phyloP scores from a whole-genome alignment of 2,329 filamentous ascomycete species.

The Lasiodiplodia hormozganensis region DNA sequence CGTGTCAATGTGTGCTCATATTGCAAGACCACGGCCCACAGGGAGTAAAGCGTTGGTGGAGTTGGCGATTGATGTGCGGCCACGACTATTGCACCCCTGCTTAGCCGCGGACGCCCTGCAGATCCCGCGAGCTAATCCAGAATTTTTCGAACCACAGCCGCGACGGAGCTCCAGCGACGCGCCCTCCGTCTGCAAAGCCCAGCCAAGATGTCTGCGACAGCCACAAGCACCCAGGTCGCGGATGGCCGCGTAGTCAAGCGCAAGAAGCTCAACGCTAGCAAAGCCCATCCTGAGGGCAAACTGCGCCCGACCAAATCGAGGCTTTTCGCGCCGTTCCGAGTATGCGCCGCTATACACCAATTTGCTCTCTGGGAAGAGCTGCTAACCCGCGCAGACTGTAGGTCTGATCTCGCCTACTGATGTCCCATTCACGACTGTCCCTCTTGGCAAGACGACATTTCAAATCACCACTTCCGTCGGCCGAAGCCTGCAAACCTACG shows the following conservation, averaged over 20 bases:
- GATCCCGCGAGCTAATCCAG: slow-evolving; percentile 26
- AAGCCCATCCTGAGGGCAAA: slow-evolving; percentile 39
- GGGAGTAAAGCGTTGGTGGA: neutral
- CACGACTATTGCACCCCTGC: slow-evolving; percentile 21
- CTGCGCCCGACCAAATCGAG: slow-evolving; percentile 61
- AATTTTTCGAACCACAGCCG: slow-evolving; percentile 28
- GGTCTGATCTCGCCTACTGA: slow-evolving; percentile 89
- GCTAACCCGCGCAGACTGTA: slow-evolving; percentile 69
- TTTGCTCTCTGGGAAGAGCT: neutral
- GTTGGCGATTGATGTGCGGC: slow-evolving; percentile 7
- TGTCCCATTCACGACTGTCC: slow-evolving; percentile 88
- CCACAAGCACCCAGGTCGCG: slow-evolving; percentile 51
- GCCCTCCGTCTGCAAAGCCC: slow-evolving; percentile 1
- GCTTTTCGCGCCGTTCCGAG: slow-evolving; percentile 93
- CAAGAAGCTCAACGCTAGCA: slow-evolving; percentile 63
- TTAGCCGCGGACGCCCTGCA: slow-evolving; percentile 21
- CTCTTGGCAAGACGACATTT: slow-evolving; percentile 91
- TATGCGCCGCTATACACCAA: slow-evolving; percentile 54
- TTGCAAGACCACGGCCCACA: neutral
- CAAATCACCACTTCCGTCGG: slow-evolving; percentile 97
- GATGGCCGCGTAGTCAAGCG: slow-evolving; percentile 72
- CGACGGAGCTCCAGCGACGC: slow-evolving; percentile 17
- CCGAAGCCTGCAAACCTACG: slow-evolving; percentile 91
- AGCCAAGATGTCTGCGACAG: slow-evolving; percentile 31
- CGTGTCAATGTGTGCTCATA: neutral